These are phyloP conservation scores for Dittrichia graveolens DNA, from an alignment of 129 eudicot genomes.

Conservation along the genomic window DNA sequence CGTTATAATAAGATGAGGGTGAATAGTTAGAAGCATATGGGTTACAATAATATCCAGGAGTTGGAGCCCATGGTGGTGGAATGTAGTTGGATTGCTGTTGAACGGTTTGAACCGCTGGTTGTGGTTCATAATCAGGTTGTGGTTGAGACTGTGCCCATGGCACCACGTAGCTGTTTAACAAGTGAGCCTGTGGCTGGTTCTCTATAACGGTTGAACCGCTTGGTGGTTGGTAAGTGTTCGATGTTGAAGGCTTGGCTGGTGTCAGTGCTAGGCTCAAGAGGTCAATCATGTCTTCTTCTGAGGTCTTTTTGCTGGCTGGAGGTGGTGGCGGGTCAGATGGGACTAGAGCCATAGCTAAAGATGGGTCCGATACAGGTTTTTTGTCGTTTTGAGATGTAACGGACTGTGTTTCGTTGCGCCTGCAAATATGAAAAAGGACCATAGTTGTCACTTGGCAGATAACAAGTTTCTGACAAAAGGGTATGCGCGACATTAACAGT, in stretches of 20 bases:
- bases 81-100: conserved; percentile 52
- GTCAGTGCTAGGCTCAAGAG: conserved; percentile 68
- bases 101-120: conserved; percentile 37
- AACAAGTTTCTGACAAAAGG: too few relatives aligned
- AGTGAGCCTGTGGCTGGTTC: conserved; percentile 35
- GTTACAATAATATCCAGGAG: conserved; percentile 70
- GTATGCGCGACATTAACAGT: too few relatives aligned
- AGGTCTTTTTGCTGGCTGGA: conserved; percentile 33
- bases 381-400: conserved; percentile 30
- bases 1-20: conserved; percentile 32
- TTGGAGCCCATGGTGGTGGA: conserved; percentile 97
- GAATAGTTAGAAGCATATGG: conserved; percentile 40
- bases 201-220: conserved; percentile 27
- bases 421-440: conserved; percentile 30
- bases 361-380: conserved; percentile 15
- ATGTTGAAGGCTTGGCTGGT: conserved; percentile 38
- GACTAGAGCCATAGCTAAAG: conserved; percentile 58
- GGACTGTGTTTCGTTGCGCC: conserved; percentile 52
- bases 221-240: conserved; percentile 34
- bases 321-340: conserved; percentile 49
- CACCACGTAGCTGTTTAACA: conserved; percentile 59
- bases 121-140: conserved; percentile 30
- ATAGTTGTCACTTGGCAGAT: not conserved
- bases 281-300: conserved; percentile 66
- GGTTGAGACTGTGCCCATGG: conserved; percentile 74